Base-by-base conservation (phyloP, 2,329 filamentous ascomycete genomes). In the Diaporthe caulivora region DNA sequence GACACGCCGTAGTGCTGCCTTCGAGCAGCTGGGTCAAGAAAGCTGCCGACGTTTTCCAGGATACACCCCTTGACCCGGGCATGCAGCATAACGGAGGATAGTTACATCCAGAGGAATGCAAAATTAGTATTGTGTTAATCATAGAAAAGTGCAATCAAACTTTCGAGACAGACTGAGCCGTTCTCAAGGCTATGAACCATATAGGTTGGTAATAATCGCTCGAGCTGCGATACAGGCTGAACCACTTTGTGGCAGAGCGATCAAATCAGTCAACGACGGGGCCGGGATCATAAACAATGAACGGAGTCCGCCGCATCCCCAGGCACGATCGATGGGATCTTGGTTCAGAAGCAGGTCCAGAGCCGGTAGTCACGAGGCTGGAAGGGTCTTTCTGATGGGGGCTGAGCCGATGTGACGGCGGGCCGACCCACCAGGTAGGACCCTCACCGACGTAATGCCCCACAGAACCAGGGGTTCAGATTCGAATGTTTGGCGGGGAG, bases 381-480 rank as follows among this genome's bases (percentile, higher is more conserved):
- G 62, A 65, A 51, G 62, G 62, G 44, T 51, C 44, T n/a, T 47
- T 65, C 31, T 31, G 24, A 51, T 15, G 44, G 62, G 60, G 60
- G 60, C 60, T 65, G 60, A 65, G 60, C 60, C 42, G 60, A 51
- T 49, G 29, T 49, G 42, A 65, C 60, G 37, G 62, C 62, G 62
- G 62, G 62, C 62, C 62, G 62, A 53, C 62, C 62, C 62, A 65
- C 62, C 62, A 51, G 44, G 51, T n/a, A 49, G 31, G 62, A 65
- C 62, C 62, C 62, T 65, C 47, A 4, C 15, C 62, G 62, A 65
- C 62, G 62, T 65, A 65, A 65, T 65, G 62, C 11, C 29, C 62
- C 62, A 51, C 62, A 51, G 62, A 65, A 65, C n/a, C 62, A 65
- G 62, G 62, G 62, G 62, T 65, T 34, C 29, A 65, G 62, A 29